phyloP scores from a whole-genome alignment of 2,329 filamentous ascomycete species.

The Pestalotiopsis sp. region DNA sequence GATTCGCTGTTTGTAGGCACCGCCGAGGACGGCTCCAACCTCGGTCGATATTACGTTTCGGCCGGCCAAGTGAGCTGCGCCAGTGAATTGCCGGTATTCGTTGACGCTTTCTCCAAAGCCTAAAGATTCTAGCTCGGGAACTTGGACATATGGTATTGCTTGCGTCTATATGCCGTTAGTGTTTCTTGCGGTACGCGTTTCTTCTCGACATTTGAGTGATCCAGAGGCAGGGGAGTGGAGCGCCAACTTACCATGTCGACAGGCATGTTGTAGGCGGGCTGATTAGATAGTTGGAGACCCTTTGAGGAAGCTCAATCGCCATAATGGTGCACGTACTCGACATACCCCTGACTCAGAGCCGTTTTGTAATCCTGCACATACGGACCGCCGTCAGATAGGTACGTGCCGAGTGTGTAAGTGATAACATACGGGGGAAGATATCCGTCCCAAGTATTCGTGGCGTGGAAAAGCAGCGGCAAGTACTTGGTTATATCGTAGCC shows the following conservation, averaged over 20 bases:
- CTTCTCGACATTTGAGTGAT: neutral
- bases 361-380: conserved; percentile 24
- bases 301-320: conserved; percentile 16
- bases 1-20: conserved; percentile 20
- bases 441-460: conserved; percentile 20
- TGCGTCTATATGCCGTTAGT: conserved; percentile 8
- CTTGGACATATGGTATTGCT: conserved; percentile 17
- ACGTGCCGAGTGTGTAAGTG: conserved; percentile 18
- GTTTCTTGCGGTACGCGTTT: neutral
- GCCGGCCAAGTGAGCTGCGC: conserved; percentile 22
- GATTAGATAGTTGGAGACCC: conserved; percentile 21
- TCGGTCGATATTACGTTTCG: conserved; percentile 25
- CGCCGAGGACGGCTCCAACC: conserved; percentile 18
- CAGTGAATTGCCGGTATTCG: conserved; percentile 23
- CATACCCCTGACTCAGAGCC: conserved; percentile 21
- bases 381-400: conserved; percentile 13
- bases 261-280: conserved; percentile 28
- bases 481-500: conserved; percentile 20
- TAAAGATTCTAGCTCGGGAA: conserved; percentile 24
- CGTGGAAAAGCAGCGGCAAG: conserved; percentile 25
- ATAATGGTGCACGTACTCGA: conserved; percentile 18
- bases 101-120: conserved; percentile 25
- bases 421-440: conserved; percentile 22
- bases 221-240: neutral
- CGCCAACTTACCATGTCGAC: conserved; percentile 21